A percentile compares a stretch with the other conserved stretches of the same genome.
These are phyloP conservation scores for Trichoderma afroharzianum DNA, from an alignment of 2,329 filamentous ascomycete genomes.

Conservation along the genomic window DNA sequence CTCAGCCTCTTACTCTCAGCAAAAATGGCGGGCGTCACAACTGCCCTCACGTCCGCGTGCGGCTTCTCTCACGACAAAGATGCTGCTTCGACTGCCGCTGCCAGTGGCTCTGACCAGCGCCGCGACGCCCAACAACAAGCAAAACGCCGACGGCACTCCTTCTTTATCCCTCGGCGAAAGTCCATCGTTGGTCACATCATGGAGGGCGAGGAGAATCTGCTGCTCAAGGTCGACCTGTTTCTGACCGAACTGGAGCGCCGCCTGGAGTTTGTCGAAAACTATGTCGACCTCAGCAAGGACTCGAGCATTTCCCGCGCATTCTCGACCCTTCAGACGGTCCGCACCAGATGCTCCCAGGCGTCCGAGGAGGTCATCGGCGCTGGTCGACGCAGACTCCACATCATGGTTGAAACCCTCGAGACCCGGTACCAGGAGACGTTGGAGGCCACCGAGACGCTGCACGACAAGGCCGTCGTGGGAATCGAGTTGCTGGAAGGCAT, in stretches of 20 bases:
- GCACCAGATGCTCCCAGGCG: constrained; percentile 82
- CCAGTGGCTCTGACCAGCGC: constrained; percentile 40
- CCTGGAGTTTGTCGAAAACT: constrained; percentile 83
- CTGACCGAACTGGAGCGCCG: constrained; percentile 81
- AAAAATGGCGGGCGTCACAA: constrained; percentile 37
- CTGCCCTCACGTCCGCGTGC: constrained; percentile 38
- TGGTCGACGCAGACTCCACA: constrained; percentile 75
- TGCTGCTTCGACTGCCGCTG: constrained; percentile 33
- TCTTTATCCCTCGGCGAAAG: constrained; percentile 54
- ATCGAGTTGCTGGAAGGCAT: constrained; percentile 83
- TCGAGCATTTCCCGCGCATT: constrained; percentile 81
- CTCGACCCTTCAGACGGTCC: constrained; percentile 78
- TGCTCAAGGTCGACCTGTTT: constrained; percentile 72
- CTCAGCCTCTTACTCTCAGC: constrained; percentile 13
- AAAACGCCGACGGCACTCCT: constrained; percentile 53
- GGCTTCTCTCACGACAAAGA: constrained; percentile 29
- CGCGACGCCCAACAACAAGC: constrained; percentile 29
- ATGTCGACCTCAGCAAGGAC: constrained; percentile 80
- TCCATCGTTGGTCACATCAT: constrained; percentile 59
- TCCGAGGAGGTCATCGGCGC: constrained; percentile 88
- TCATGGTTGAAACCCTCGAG: constrained; percentile 92
- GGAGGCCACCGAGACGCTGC: constrained; percentile 77
- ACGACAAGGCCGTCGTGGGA: constrained; percentile 86
- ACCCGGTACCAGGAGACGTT: constrained; percentile 81
- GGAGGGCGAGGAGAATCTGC: constrained; percentile 59